phyloP scores from a whole-genome alignment of 768 basidiomycete genomes.

The Heimioporus sp. region DNA sequence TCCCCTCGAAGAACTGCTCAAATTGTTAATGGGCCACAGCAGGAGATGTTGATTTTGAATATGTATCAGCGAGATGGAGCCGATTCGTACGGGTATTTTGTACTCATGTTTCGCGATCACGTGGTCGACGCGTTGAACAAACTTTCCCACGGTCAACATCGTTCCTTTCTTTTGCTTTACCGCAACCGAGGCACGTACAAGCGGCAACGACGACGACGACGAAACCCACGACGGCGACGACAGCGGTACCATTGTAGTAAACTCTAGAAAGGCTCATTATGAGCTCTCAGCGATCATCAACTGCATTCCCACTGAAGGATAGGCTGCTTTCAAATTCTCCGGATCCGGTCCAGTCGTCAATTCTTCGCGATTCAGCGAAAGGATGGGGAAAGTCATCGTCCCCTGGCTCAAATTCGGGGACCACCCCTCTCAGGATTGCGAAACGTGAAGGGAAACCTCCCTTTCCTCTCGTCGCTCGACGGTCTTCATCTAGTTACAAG shows the following conservation, averaged over 20 bases:
- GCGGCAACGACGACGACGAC: constrained; percentile 17
- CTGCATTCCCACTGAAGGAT: constrained; percentile 53
- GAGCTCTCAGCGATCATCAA: constrained; percentile 25
- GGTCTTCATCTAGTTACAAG: constrained; percentile 75
- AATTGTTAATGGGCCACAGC: no score
- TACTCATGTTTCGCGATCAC: constrained; percentile 26
- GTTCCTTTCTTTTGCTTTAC: constrained; percentile 9
- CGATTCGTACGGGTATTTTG: constrained; percentile 1
- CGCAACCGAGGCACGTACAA: constrained; percentile 9
- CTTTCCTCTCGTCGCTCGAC: constrained; percentile 57
- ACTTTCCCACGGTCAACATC: constrained; percentile 28
- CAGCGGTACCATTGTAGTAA: constrained; percentile 7
- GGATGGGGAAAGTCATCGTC: constrained; percentile 55
- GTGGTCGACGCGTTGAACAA: constrained; percentile 25
- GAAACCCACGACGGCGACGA: constrained; percentile 20
- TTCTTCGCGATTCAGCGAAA: constrained; percentile 60
- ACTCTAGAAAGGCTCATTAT: constrained; percentile 14
- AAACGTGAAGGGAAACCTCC: constrained; percentile 57
- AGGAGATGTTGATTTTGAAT: no score
- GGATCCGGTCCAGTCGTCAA: constrained; percentile 62
- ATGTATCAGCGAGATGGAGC: no score
- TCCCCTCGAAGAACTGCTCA: no score
- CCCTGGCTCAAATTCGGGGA: constrained; percentile 28
- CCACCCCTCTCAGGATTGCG: constrained; percentile 70
- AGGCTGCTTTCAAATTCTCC: constrained; percentile 61